Conservation (phyloP, 1,284 basidiomycete species). For the Microbotryum silenes-acaulis region DNA sequence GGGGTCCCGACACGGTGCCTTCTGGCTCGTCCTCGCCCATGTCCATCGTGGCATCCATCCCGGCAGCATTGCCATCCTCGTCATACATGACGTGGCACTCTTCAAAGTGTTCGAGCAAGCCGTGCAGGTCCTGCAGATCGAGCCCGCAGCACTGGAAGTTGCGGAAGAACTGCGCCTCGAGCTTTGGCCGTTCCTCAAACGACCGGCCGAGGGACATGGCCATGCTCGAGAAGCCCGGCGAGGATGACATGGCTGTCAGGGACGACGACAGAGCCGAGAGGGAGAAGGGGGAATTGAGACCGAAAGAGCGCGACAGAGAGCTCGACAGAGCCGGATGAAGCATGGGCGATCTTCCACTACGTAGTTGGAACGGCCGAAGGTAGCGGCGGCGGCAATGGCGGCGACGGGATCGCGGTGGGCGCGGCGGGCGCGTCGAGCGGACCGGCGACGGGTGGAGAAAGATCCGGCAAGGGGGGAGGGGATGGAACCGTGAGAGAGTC, state of each 20-base stretch:
- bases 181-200: slow-evolving; percentile 33
- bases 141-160: slow-evolving; percentile 77
- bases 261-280: slow-evolving; percentile 31
- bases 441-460: background rate
- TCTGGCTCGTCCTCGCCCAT: slow-evolving; percentile 31
- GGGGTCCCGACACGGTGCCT: slow-evolving; percentile 28
- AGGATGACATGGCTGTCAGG: slow-evolving; percentile 28
- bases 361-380: background rate
- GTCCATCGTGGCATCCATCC: slow-evolving; percentile 3
- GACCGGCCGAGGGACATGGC: slow-evolving; percentile 33
- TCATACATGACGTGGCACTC: slow-evolving; percentile 57
- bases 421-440: background rate
- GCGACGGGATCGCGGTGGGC: background rate
- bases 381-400: background rate
- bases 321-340: slow-evolving; percentile 30
- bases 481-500: background rate
- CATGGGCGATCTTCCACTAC: slow-evolving; percentile 21
- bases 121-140: slow-evolving; percentile 69
- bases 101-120: slow-evolving; percentile 77
- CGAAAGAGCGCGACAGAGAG: slow-evolving; percentile 30
- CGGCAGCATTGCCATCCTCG: slow-evolving; percentile 11
- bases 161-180: slow-evolving; percentile 49
- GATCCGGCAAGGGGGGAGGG: background rate
- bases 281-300: slow-evolving; percentile 32
- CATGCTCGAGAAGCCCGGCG: slow-evolving; percentile 31